phyloP scores from a whole-genome alignment of 1,284 basidiomycete species.

The Cyathus olla region DNA sequence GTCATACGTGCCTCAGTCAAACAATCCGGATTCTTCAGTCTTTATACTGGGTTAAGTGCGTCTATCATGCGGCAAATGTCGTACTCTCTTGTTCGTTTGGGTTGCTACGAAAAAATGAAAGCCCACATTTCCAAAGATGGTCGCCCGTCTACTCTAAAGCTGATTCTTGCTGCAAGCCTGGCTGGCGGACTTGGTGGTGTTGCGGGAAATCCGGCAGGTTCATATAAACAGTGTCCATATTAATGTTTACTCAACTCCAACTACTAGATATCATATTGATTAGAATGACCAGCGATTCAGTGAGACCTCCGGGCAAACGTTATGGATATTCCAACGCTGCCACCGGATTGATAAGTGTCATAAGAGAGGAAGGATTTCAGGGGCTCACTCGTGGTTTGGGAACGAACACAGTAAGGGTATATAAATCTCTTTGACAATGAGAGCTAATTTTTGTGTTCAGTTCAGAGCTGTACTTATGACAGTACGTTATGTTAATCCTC shows the following conservation, averaged over 20 bases:
- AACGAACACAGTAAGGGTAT: slow-evolving; percentile 75
- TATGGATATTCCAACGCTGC: slow-evolving; percentile 86
- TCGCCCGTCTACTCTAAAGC: slow-evolving; percentile 59
- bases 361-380: slow-evolving; percentile 77
- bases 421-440: slow-evolving; percentile 4
- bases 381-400: slow-evolving; percentile 84
- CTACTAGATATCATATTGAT: slow-evolving; percentile 78
- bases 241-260: slow-evolving; percentile 6
- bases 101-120: slow-evolving; percentile 87
- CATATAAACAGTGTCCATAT: background rate
- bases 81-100: slow-evolving; percentile 89
- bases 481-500: slow-evolving; percentile 57
- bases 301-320: slow-evolving; percentile 77
- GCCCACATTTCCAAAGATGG: slow-evolving; percentile 59
- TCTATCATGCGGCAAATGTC: slow-evolving; percentile 93
- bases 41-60: slow-evolving; percentile 88
- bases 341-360: slow-evolving; percentile 72
- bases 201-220: slow-evolving; percentile 85
- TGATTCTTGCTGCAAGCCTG: slow-evolving; percentile 74
- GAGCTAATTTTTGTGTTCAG: slow-evolving; percentile 42
- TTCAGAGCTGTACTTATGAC: slow-evolving; percentile 89
- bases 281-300: slow-evolving; percentile 89
- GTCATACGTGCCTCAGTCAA: slow-evolving; percentile 68
- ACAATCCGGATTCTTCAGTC: slow-evolving; percentile 74
- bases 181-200: slow-evolving; percentile 86